Percentiles rank a stretch among this genome's conserved stretches.
phyloP scores from a whole-genome alignment of 495 filamentous ascomycete species.

The Talaromyces borbonicus region DNA sequence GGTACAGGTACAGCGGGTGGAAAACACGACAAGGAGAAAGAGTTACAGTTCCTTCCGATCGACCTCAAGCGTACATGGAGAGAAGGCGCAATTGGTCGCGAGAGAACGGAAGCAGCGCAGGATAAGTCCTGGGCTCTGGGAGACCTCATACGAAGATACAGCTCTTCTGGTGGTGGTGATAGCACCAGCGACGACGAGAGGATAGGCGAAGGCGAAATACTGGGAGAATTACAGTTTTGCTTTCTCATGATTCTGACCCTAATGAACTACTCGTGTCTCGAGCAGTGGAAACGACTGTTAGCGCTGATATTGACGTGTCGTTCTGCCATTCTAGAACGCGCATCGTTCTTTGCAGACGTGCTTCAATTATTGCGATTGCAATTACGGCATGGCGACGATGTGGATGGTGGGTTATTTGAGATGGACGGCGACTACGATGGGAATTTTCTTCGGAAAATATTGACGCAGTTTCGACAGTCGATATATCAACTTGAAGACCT shows the following conservation, averaged over 20 bases:
- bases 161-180: not conserved
- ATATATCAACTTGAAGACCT: conserved; percentile 28
- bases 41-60: conserved; percentile 36
- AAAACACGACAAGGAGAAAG: conserved; percentile 23
- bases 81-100: conserved; percentile 56
- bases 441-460: conserved; percentile 41
- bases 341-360: conserved; percentile 49
- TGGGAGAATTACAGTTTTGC: conserved; percentile 82
- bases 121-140: conserved; percentile 64
- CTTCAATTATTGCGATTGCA: conserved; percentile 59
- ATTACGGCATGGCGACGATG: conserved; percentile 58
- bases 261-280: conserved; percentile 74
- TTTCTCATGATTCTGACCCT: conserved; percentile 75
- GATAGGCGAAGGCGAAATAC: conserved; percentile 36
- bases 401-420: conserved; percentile 50
- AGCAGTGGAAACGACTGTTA: conserved; percentile 79
- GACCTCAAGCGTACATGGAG: conserved; percentile 57
- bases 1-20: too few species aligned
- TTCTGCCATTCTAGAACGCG: conserved; percentile 42
- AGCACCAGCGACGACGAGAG: conserved; percentile 12
- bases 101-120: conserved; percentile 58
- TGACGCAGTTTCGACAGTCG: conserved; percentile 41
- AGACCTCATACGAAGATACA: conserved; percentile 34
- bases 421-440: conserved; percentile 45
- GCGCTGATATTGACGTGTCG: conserved; percentile 61